phyloP scores from a whole-genome alignment of 805 yeast species.

The Peterozyma toletana region DNA sequence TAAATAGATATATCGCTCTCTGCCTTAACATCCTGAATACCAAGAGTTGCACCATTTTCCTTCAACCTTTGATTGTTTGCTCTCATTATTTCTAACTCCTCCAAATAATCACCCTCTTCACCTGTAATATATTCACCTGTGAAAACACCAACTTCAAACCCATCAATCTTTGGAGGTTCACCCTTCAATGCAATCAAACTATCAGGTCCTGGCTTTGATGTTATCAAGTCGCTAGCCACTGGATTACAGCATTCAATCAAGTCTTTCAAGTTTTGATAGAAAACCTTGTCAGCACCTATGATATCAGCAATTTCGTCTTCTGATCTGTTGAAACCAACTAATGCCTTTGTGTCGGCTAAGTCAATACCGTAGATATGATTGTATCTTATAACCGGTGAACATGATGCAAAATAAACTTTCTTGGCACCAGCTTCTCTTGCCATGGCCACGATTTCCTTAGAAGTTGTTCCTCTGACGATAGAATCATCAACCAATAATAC shows the following conservation, averaged over 20 bases:
- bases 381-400: conserved; percentile 96
- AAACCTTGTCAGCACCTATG: conserved; percentile 86
- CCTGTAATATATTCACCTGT: conserved; percentile 96
- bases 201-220: conserved; percentile 10
- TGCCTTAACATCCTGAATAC: conserved; percentile 65
- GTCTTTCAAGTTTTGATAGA: conserved; percentile 82
- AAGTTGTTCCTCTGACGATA: conserved; percentile 96
- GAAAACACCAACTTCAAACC: conserved; percentile 94
- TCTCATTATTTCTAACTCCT: conserved; percentile 75
- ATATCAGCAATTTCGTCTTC: conserved; percentile 69
- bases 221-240: neutral
- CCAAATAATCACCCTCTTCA: conserved; percentile 72
- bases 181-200: conserved; percentile 11
- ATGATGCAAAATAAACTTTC: conserved; percentile 91
- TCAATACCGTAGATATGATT: conserved; percentile 98
- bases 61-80: conserved; percentile 62
- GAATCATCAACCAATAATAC: conserved; percentile 95
- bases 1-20: conserved; percentile 57
- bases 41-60: conserved; percentile 32
- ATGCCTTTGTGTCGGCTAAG: conserved; percentile 88
- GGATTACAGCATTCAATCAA: conserved; percentile 64
- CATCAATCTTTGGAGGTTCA: conserved; percentile 30
- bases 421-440: conserved; percentile 98
- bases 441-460: conserved; percentile 93
- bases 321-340: conserved; percentile 78